These are phyloP conservation scores for Aegilops bicornis DNA, from an alignment of 176 grass and related monocot genomes.

Conservation along the genomic window DNA sequence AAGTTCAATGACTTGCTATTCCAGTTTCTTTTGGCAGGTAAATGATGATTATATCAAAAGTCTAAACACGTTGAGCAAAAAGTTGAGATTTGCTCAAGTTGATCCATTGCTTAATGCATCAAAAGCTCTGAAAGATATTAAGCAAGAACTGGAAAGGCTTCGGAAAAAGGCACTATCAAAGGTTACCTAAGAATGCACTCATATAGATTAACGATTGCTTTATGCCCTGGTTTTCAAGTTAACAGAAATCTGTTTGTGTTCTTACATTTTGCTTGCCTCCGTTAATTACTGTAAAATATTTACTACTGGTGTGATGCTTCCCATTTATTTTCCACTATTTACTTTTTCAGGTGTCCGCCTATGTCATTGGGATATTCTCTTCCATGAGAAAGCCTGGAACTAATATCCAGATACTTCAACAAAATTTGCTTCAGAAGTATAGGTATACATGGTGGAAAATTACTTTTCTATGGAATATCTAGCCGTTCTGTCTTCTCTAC, in stretches of 20 bases:
- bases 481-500: not conserved
- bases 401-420: slow-evolving; percentile 95
- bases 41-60: slow-evolving; percentile 70
- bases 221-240: slow-evolving; percentile 16
- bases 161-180: slow-evolving; percentile 64
- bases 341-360: slow-evolving; percentile 59
- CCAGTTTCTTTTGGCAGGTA: slow-evolving; percentile 55
- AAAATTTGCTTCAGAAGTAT: slow-evolving; percentile 80
- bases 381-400: slow-evolving; percentile 81
- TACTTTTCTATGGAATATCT: not conserved
- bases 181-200: slow-evolving; percentile 35
- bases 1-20: slow-evolving; percentile 48
- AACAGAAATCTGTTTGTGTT: not conserved
- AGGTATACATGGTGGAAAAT: slow-evolving; percentile 45
- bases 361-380: slow-evolving; percentile 65
- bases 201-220: not conserved
- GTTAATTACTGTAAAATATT: not conserved
- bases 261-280: not conserved
- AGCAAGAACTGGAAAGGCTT: slow-evolving; percentile 72
- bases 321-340: slow-evolving; percentile 9
- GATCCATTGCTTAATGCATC: slow-evolving; percentile 74
- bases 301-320: slow-evolving; percentile 14
- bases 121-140: slow-evolving; percentile 77
- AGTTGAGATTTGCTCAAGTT: slow-evolving; percentile 71
- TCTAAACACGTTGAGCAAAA: slow-evolving; percentile 74